phyloP scores from a whole-genome alignment of 176 grass and related monocot genomes.

The Alopecurus myosuroides region DNA sequence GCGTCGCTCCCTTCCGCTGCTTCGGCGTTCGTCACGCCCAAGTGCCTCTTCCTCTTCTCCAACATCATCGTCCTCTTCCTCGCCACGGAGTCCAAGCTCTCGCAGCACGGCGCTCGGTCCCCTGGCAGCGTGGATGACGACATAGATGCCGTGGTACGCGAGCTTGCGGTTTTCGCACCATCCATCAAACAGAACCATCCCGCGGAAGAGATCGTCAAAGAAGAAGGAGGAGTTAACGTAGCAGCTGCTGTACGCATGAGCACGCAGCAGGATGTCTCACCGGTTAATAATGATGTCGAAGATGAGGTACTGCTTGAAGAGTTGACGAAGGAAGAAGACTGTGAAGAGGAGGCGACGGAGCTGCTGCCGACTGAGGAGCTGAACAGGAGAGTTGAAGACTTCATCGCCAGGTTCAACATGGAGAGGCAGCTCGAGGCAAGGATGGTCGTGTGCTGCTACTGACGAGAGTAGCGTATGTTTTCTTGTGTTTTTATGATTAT shows the following conservation, averaged over 20 bases:
- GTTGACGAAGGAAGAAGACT: background rate
- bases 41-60: conserved; percentile 51
- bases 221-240: background rate
- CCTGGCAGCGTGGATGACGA: background rate
- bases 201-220: background rate
- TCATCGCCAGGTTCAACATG: conserved; percentile 82
- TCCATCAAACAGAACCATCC: background rate
- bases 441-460: conserved; percentile 31
- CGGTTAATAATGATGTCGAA: background rate
- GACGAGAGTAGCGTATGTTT: background rate
- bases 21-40: conserved; percentile 25
- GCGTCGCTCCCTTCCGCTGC: conserved; percentile 25
- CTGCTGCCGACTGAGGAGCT: conserved; percentile 38
- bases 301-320: background rate
- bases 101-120: background rate
- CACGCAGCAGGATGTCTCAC: background rate
- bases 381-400: conserved; percentile 73
- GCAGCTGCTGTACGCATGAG: background rate
- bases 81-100: conserved; percentile 40
- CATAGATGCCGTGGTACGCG: background rate
- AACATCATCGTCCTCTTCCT: conserved; percentile 68
- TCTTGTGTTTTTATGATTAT: background rate
- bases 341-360: background rate
- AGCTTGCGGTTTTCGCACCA: background rate
- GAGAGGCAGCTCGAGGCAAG: conserved; percentile 67